phyloP scores from a whole-genome alignment of 2,329 filamentous ascomycete genomes.

The Pezicula carpinea region DNA sequence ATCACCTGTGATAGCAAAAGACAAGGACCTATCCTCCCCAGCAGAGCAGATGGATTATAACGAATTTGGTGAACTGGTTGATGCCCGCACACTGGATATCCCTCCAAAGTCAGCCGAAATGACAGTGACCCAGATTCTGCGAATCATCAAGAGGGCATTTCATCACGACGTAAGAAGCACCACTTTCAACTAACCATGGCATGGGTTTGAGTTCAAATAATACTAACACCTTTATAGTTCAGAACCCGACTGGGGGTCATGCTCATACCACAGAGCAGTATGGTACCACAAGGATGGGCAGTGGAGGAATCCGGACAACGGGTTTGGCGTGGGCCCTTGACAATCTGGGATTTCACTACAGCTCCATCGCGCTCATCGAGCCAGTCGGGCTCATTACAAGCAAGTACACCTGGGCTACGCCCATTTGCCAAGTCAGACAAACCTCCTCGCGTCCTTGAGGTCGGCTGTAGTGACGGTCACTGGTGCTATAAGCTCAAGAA shows the following conservation, averaged over 20 bases:
- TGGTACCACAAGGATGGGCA: not conserved
- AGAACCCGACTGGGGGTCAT: not conserved
- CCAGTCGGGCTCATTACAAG: not conserved
- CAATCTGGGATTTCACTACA: not conserved
- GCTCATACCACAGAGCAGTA: not conserved
- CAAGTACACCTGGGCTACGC: not conserved
- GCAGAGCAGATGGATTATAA: conserved; percentile 21
- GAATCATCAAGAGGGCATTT: conserved; percentile 23
- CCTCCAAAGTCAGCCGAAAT: conserved; percentile 12
- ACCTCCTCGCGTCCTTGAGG: conserved; percentile 23
- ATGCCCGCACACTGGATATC: conserved; percentile 8
- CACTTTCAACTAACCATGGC: not conserved
- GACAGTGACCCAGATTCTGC: conserved; percentile 17
- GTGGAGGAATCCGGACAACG: not conserved
- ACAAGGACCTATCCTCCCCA: not conserved
- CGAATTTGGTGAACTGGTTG: conserved; percentile 25
- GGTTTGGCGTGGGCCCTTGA: not conserved
- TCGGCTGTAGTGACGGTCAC: conserved; percentile 24
- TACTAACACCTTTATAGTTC: not conserved
- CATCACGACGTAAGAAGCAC: conserved; percentile 21
- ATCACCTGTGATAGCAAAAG: not conserved
- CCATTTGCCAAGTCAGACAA: conserved; percentile 12
- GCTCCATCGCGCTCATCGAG: conserved; percentile 1
- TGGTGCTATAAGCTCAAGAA: conserved; percentile 26
- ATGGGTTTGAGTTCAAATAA: not conserved